Base-by-base conservation (phyloP, 495 filamentous ascomycete species). In the Daldinia caldariorum region DNA sequence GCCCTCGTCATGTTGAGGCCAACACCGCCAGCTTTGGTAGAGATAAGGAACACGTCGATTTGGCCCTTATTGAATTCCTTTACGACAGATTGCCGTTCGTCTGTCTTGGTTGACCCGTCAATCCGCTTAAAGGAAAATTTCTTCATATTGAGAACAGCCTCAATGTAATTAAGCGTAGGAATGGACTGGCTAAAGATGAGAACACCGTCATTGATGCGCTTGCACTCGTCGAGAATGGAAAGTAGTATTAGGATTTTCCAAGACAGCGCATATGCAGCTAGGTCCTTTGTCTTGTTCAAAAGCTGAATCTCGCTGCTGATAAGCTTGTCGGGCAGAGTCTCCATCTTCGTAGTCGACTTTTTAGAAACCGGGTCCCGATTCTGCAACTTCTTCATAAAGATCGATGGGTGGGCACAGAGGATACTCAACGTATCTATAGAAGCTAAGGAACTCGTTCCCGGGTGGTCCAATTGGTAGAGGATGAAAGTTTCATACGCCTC, bases 1-100 rank as follows among this genome's bases (percentile, higher is more conserved):
- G 94, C 94, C 4, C 91, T 90, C 39, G 80, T 83, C 34, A 98
- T 88, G 70, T 98, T 98, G 61, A 97, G 78, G 0, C 94, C 94
- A 0, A 92, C 74, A 0, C 92, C 93, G 14, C 94, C 94, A 18
- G 94, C 92, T 60, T 76, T 85, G 1, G 94, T 97, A 0, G 93
- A 97, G 31, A 97, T 92, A 3, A 97, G 82, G 69, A 91, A 93
- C 1, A 97, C 79, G 38, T 83, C 79, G 3, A 72, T 47, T 0
- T 62, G 66, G 13, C 75, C 73, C 6, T 80, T 75, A 69, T 94
- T 94, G 83, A 97, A 97, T 0, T 75, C 69, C 66, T 91, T 92
- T 3, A 86, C 85, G 0, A 84, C 73, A 0, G 63, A 65, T 73
- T 93, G 91, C 4, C 94, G 86, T 9, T 76, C 79, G 0, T 71